phyloP scores from a whole-genome alignment of 352 stramenopile species.

The Lagenidium giganteum region DNA sequence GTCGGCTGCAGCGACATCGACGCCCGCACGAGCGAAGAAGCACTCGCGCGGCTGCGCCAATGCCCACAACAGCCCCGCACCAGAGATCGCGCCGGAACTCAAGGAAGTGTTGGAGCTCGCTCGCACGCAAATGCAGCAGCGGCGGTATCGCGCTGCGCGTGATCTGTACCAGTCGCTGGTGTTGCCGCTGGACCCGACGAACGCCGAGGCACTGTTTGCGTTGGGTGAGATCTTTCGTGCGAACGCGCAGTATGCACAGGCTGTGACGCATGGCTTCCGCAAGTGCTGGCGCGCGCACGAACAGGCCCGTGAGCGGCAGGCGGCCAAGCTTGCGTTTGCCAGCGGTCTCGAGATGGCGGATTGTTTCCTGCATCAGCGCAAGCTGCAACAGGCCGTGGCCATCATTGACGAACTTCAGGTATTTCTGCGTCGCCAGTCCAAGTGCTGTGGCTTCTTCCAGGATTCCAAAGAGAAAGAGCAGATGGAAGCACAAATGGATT shows the following conservation, averaged over 20 bases:
- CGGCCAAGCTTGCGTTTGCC: conserved; percentile 26
- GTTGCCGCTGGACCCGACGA: conserved; percentile 24
- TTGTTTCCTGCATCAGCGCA: conserved; percentile 32
- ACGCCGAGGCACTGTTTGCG: conserved; percentile 42
- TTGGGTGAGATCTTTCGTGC: conserved; percentile 46
- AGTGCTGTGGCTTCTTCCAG: conserved; percentile 20
- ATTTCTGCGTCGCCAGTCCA: conserved; percentile 29
- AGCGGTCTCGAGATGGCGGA: conserved; percentile 37
- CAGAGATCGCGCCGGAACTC: conserved; percentile 19
- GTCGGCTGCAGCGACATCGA: neutral
- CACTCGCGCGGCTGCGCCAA: too few relatives aligned
- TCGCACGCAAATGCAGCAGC: conserved; percentile 31
- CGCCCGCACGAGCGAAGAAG: too few relatives aligned
- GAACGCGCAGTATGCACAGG: conserved; percentile 32
- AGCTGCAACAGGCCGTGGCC: conserved; percentile 21
- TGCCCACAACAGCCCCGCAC: too few relatives aligned
- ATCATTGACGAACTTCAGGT: conserved; percentile 38
- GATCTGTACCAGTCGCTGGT: conserved; percentile 45
- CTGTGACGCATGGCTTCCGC: conserved; percentile 30
- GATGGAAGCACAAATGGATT: conserved; percentile 42
- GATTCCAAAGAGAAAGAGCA: conserved; percentile 23
- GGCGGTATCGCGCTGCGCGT: conserved; percentile 36
- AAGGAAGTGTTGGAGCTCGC: conserved; percentile 29
- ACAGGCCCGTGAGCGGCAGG: conserved; percentile 16
- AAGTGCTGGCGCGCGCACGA: conserved; percentile 35